These are phyloP conservation scores for Fraxinus americana DNA, from an alignment of 257 asterid species.

Conservation along the genomic window DNA sequence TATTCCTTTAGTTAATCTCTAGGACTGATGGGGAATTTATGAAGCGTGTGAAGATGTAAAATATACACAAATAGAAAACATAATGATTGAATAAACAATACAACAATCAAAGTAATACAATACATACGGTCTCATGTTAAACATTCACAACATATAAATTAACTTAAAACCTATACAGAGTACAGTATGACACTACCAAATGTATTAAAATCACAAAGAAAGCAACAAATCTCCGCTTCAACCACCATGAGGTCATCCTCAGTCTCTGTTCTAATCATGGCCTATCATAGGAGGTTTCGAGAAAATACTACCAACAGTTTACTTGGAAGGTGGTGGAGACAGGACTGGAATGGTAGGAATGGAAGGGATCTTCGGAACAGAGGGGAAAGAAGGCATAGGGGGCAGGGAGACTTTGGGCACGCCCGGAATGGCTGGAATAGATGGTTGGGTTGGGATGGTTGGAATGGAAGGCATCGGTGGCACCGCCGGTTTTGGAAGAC, in stretches of 20 bases:
- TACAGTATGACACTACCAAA: too few relatives aligned
- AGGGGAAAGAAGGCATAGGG: background rate
- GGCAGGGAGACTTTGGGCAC: background rate
- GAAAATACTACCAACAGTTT: background rate
- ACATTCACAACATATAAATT: background rate
- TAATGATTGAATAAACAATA: background rate
- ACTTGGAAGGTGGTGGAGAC: background rate
- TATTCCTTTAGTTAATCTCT: too few relatives aligned
- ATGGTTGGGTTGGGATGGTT: slow-evolving; percentile 17
- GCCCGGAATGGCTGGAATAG: slow-evolving; percentile 14
- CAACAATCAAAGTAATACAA: background rate
- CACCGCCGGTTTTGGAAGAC: slow-evolving; percentile 20
- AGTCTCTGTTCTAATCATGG: background rate
- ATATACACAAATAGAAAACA: background rate
- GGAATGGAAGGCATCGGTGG: slow-evolving; percentile 31
- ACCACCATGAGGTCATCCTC: too few relatives aligned
- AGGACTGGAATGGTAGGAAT: background rate
- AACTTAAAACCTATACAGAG: too few relatives aligned
- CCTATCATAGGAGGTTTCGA: background rate
- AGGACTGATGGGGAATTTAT: background rate
- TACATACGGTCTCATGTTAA: background rate
- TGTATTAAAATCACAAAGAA: too few relatives aligned
- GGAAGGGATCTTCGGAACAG: background rate
- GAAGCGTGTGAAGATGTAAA: background rate
- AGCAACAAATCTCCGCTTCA: too few relatives aligned